phyloP scores from a whole-genome alignment of 805 yeast species.

The Yamadazyma paraphyllophila region DNA sequence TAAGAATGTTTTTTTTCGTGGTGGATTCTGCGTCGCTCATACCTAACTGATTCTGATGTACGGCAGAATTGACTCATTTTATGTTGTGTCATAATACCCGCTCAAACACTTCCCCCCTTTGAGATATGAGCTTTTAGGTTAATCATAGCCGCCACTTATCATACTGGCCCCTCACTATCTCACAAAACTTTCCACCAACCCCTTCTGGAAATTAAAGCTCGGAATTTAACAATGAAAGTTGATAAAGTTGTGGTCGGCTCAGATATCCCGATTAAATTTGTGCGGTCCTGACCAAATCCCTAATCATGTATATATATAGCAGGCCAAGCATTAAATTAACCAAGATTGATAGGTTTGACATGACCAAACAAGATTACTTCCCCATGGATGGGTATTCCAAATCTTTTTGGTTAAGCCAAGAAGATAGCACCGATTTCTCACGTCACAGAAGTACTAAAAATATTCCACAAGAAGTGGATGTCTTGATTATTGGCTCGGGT shows the following conservation, averaged over 20 bases:
- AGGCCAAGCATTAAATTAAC: neutral
- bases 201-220: neutral
- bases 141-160: neutral
- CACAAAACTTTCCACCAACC: neutral
- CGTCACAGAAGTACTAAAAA: conserved; percentile 17
- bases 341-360: neutral
- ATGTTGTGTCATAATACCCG: neutral
- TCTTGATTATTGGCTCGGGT: conserved; percentile 45
- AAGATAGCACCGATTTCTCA: conserved; percentile 7
- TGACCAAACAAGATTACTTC: conserved; percentile 1
- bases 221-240: neutral
- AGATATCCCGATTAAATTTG: neutral
- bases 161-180: neutral
- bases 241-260: neutral
- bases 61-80: neutral
- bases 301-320: neutral
- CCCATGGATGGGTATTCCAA: conserved; percentile 8
- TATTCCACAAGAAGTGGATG: conserved; percentile 37
- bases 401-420: conserved; percentile 10
- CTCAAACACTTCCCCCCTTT: neutral
- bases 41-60: neutral
- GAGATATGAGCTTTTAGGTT: neutral
- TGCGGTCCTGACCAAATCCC: neutral
- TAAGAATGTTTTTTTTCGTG: neutral
- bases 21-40: conserved; percentile 1